phyloP scores from a whole-genome alignment of 805 yeast species.

The Grigorovia humatica region DNA sequence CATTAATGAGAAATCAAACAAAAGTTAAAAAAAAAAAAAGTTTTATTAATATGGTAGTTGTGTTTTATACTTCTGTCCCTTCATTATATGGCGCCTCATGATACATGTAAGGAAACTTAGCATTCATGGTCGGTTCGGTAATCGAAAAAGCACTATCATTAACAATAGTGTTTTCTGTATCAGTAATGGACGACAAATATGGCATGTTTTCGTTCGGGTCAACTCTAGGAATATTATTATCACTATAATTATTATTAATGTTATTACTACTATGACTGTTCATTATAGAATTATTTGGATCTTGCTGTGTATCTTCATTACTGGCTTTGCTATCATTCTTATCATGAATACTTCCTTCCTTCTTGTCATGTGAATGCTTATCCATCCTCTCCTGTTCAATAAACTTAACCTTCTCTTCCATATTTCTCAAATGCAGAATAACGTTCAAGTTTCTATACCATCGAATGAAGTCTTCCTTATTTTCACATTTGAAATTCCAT shows the following conservation, averaged over 20 bases:
- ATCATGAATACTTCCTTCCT: background rate
- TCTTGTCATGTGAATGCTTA: background rate
- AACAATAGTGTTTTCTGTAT: slow-evolving; percentile 1
- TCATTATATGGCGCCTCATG: background rate
- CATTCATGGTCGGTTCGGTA: background rate
- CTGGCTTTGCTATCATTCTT: background rate
- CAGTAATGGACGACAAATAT: background rate
- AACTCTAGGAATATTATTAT: slow-evolving; percentile 1
- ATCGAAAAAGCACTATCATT: slow-evolving; percentile 16
- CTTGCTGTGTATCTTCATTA: background rate
- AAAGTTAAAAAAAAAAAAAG: background rate
- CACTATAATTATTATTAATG: background rate
- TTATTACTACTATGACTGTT: too few species aligned
- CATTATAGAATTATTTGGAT: background rate
- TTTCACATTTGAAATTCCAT: slow-evolving; percentile 85
- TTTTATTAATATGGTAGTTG: background rate
- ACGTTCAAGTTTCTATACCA: slow-evolving; percentile 77
- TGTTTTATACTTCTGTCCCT: background rate
- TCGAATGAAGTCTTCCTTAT: slow-evolving; percentile 60
- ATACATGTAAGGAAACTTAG: background rate
- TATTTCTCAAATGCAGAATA: slow-evolving; percentile 49
- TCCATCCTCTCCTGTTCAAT: slow-evolving; percentile 21
- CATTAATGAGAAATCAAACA: background rate
- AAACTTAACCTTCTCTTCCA: slow-evolving; percentile 44
- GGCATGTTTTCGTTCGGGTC: slow-evolving; percentile 3